phyloP scores from a whole-genome alignment of 768 basidiomycete genomes.

The Glaciozyma martinii region DNA sequence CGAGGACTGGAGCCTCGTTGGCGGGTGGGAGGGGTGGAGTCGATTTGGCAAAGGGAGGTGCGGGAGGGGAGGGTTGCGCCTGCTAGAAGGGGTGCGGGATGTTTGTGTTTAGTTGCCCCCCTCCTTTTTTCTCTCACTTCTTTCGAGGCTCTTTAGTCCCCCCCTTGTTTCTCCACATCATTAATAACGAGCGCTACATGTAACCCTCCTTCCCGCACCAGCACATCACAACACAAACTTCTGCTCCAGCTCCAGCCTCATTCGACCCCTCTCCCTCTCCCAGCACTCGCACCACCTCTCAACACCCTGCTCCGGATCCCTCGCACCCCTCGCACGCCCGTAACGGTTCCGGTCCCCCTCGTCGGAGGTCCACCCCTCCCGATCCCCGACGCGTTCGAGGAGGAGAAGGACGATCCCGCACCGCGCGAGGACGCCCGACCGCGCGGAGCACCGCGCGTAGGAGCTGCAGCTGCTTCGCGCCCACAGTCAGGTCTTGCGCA shows the following conservation, averaged over 20 bases:
- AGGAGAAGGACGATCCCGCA: neutral
- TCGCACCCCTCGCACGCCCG: conserved; percentile 20
- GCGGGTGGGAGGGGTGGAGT: conserved; percentile 20
- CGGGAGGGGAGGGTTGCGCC: conserved; percentile 8
- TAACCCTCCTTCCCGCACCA: neutral
- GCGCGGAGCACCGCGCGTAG: neutral
- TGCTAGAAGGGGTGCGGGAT: neutral
- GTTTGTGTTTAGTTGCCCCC: neutral
- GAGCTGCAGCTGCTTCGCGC: neutral
- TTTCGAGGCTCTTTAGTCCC: too few relatives aligned
- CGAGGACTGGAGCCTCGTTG: neutral
- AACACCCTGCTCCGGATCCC: conserved; percentile 20
- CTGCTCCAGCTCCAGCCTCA: too few relatives aligned
- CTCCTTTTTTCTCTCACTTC: neutral
- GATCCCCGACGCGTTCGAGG: conserved; percentile 1
- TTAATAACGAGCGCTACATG: neutral
- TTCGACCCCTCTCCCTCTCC: conserved; percentile 12
- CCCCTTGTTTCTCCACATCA: too few relatives aligned
- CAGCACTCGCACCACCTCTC: neutral
- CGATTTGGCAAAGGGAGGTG: conserved; percentile 6
- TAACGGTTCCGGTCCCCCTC: conserved; percentile 8
- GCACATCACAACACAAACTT: neutral
- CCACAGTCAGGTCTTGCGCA: too few relatives aligned
- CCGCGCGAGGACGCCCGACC: neutral
- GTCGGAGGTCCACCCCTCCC: neutral